These are phyloP conservation scores for Mycena epipterygia DNA, from an alignment of 768 basidiomycete genomes.

Conservation along the genomic window DNA sequence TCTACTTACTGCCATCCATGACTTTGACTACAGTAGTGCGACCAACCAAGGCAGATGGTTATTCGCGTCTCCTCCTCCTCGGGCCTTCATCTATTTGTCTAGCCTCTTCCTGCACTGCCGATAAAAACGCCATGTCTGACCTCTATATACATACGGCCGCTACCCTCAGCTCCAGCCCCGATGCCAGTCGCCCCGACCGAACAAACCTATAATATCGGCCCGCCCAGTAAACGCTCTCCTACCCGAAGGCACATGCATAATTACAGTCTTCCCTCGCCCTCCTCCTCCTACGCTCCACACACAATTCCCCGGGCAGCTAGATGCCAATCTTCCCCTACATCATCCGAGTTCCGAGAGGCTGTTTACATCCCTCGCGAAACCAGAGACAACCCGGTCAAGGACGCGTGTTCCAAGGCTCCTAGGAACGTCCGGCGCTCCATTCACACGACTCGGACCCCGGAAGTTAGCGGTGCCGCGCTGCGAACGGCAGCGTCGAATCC, in stretches of 20 bases:
- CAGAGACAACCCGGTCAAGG: background rate
- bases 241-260: constrained; percentile 35
- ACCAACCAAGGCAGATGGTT: constrained; percentile 3
- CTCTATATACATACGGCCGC: constrained; percentile 22
- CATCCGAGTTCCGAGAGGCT: constrained; percentile 32
- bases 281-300: constrained; percentile 2
- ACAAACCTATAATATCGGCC: background rate
- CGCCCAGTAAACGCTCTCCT: constrained; percentile 21
- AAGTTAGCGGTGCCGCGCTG: background rate
- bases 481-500: background rate
- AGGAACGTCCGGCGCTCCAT: background rate
- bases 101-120: constrained; percentile 15
- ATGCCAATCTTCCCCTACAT: constrained; percentile 30
- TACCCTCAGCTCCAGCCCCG: background rate
- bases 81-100: constrained; percentile 15
- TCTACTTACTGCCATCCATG: constrained; percentile 14
- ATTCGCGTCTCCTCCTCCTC: constrained; percentile 31
- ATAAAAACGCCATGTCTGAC: constrained; percentile 25
- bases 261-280: constrained; percentile 30
- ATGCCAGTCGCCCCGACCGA: constrained; percentile 12
- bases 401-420: background rate
- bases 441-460: background rate
- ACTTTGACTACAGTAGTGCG: background rate
- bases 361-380: constrained; percentile 25
- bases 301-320: constrained; percentile 11